Evolutionary conservation across 768 basidiomycete species (phyloP).

Genomic region (Phylloporus rhodoxanthus): DNA sequence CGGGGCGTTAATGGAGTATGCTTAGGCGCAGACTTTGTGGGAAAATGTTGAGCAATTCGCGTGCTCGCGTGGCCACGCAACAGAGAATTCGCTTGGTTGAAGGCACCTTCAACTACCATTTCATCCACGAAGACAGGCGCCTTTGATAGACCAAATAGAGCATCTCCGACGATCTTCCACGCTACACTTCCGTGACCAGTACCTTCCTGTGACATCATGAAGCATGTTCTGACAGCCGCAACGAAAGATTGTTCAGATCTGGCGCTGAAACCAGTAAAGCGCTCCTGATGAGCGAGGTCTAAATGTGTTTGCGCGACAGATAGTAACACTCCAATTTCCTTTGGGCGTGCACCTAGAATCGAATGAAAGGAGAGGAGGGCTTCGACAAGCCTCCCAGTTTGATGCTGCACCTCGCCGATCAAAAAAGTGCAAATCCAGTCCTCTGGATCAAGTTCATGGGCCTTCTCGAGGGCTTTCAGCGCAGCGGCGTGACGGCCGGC

Average conservation of each 20-base stretch:
- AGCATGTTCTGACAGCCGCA: conserved; percentile 47
- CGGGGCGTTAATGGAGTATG: conserved; percentile 25
- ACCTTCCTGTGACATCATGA: conserved; percentile 44
- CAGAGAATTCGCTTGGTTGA: conserved; percentile 34
- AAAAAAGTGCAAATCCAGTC: conserved; percentile 84
- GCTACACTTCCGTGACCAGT: conserved; percentile 62
- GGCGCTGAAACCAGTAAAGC: conserved; percentile 61
- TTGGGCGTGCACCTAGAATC: conserved; percentile 50
- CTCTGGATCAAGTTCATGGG: conserved; percentile 62
- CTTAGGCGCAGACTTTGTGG: conserved; percentile 25
- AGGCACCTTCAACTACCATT: conserved; percentile 29
- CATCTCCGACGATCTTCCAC: conserved; percentile 85
- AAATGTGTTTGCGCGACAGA: conserved; percentile 70
- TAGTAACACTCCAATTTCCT: conserved; percentile 66
- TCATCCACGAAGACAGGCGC: conserved; percentile 46
- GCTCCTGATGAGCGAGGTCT: conserved; percentile 61
- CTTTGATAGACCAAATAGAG: conserved; percentile 58
- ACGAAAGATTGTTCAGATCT: conserved; percentile 73
- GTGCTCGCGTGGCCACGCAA: conserved; percentile 37
- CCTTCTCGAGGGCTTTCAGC: conserved; percentile 75
- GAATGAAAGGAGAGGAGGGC: conserved; percentile 61
- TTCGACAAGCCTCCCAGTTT: conserved; percentile 68
- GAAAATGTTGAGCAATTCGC: conserved; percentile 39
- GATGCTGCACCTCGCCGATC: conserved; percentile 77
- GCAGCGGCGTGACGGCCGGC: conserved; percentile 87